A percentile compares a stretch with the other conserved stretches of the same genome.
phyloP scores from a whole-genome alignment of 2,329 filamentous ascomycete species.

The Domatiomyces globalis region DNA sequence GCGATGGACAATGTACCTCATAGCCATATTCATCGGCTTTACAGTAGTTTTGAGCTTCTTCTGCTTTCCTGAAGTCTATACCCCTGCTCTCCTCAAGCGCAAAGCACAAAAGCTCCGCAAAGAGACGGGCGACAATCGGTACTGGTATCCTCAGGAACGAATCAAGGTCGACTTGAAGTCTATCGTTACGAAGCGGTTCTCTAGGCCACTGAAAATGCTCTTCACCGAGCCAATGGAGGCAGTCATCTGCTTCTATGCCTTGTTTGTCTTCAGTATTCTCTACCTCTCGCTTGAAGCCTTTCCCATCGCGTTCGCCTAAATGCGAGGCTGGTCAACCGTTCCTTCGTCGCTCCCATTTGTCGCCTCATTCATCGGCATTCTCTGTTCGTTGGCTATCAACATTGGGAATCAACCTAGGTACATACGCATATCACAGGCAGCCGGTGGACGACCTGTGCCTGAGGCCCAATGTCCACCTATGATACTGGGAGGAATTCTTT shows the following conservation, averaged over 20 bases:
- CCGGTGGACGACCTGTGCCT: constrained; percentile 23
- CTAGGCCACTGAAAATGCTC: constrained; percentile 32
- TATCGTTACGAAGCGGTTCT: constrained; percentile 31
- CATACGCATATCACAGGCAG: constrained; percentile 14
- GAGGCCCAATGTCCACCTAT: constrained; percentile 34
- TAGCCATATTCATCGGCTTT: constrained; percentile 28
- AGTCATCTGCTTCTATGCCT: constrained; percentile 31
- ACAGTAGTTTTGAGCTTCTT: constrained; percentile 19
- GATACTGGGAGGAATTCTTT: constrained; percentile 30
- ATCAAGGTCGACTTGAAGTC: constrained; percentile 28
- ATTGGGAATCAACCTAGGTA: constrained; percentile 30
- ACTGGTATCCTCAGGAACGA: constrained; percentile 34
- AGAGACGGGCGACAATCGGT: constrained; percentile 25
- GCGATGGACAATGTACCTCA: constrained; percentile 34
- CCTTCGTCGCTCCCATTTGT: constrained; percentile 34
- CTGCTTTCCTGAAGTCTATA: constrained; percentile 29
- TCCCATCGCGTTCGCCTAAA: constrained; percentile 33
- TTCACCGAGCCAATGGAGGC: constrained; percentile 35
- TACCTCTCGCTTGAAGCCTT: constrained; percentile 36
- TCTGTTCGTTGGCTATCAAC: constrained; percentile 28
- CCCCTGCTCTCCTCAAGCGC: constrained; percentile 26
- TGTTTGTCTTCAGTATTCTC: constrained; percentile 34
- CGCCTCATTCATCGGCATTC: constrained; percentile 32
- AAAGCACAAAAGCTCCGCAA: constrained; percentile 28
- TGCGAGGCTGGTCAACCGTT: constrained; percentile 30